Percentiles rank a stretch among this genome's conserved stretches.
phyloP scores from a whole-genome alignment of 306 rosid genomes.

The Notholithocarpus densiflorus region DNA sequence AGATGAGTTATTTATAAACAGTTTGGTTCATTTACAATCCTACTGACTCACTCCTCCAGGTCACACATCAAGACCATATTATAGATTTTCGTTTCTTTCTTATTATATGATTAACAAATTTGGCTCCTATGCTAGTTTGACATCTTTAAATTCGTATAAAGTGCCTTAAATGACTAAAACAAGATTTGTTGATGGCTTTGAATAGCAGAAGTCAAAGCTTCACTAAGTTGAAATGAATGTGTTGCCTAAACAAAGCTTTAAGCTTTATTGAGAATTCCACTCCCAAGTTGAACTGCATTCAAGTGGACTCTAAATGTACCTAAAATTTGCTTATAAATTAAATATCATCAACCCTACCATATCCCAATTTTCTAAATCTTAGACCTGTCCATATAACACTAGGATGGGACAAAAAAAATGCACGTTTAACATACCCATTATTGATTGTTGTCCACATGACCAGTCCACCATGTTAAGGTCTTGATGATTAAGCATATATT shows the following conservation, averaged over 20 bases:
- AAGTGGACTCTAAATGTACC: neutral
- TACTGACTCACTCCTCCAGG: too few species aligned
- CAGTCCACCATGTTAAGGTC: neutral
- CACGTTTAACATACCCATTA: neutral
- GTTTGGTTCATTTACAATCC: too few species aligned
- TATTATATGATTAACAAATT: neutral
- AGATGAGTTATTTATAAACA: too few species aligned
- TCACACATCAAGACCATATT: neutral
- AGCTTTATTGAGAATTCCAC: neutral
- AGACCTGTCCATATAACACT: neutral
- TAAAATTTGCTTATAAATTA: neutral
- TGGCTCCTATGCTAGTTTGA: neutral
- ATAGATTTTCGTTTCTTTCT: neutral
- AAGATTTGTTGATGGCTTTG: neutral
- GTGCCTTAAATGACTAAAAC: neutral
- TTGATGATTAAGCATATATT: neutral
- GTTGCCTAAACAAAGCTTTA: neutral
- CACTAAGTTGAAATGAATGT: neutral
- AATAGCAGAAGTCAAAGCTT: neutral
- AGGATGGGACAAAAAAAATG: neutral
- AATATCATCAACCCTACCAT: neutral
- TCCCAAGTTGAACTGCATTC: neutral
- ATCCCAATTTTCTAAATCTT: neutral
- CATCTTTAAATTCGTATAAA: neutral
- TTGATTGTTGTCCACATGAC: neutral